Percentiles rank a stretch among this genome's conserved stretches.
These are phyloP conservation scores for Niveomyces coronatus DNA, from an alignment of 2,329 filamentous ascomycete genomes.

Conservation along the genomic window DNA sequence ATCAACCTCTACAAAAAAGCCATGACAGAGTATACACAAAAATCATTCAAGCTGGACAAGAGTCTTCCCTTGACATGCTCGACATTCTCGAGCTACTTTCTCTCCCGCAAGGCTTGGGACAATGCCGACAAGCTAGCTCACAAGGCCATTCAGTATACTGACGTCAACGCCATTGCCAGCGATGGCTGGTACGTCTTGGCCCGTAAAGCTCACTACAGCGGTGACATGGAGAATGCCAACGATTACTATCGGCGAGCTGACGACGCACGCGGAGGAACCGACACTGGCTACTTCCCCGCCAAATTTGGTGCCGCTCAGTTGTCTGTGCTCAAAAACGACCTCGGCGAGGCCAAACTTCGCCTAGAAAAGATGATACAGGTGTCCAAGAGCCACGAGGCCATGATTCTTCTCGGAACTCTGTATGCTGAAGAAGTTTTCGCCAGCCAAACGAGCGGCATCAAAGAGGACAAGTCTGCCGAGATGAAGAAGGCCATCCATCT, in stretches of 20 bases:
- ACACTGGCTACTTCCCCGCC: conserved; percentile 82
- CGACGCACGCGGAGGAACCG: conserved; percentile 81
- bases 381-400: conserved; percentile 73
- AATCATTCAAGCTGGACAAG: conserved; percentile 87
- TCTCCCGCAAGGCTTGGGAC: conserved; percentile 67
- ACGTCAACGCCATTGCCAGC: conserved; percentile 92
- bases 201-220: conserved; percentile 78
- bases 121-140: conserved; percentile 81
- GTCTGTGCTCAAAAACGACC: conserved; percentile 71
- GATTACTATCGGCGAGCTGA: conserved; percentile 88
- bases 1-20: conserved; percentile 79
- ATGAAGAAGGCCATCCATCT: conserved; percentile 77
- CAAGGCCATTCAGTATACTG: conserved; percentile 89
- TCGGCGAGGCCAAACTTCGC: conserved; percentile 84
- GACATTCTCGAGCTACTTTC: conserved; percentile 83
- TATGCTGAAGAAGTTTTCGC: conserved; percentile 92
- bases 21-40: conserved; percentile 90
- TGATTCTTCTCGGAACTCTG: conserved; percentile 82
- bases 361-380: conserved; percentile 91
- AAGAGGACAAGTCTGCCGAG: conserved; percentile 80
- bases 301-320: conserved; percentile 93
- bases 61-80: conserved; percentile 82
- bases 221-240: conserved; percentile 62
- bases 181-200: conserved; percentile 96
- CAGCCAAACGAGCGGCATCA: conserved; percentile 57